Conservation (phyloP, 1,284 basidiomycete species). For the Melampsora occidentalis region DNA sequence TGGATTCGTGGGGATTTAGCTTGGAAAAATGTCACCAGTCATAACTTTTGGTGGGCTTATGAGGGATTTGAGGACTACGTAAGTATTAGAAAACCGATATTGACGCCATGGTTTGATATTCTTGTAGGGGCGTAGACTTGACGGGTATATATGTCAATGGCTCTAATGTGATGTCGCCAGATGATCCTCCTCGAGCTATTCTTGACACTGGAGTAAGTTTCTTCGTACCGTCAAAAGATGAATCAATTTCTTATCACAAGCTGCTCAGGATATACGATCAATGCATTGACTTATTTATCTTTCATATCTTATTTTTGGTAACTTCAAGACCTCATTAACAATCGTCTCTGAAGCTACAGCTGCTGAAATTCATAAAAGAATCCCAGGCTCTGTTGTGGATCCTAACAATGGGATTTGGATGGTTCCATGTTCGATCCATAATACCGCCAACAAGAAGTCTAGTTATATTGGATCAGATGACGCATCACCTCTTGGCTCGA, state of each 20-base stretch:
- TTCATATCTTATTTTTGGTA: neutral
- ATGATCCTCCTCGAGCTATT: slow-evolving; percentile 37
- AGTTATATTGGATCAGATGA: no score
- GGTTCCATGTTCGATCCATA: slow-evolving; percentile 13
- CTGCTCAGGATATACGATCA: no score
- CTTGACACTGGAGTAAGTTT: slow-evolving; percentile 39
- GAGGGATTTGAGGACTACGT: neutral
- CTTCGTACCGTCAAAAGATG: no score
- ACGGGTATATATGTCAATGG: slow-evolving; percentile 29
- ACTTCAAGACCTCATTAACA: slow-evolving; percentile 23
- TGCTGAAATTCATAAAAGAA: slow-evolving; percentile 18
- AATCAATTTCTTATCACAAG: no score
- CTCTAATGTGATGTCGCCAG: slow-evolving; percentile 15
- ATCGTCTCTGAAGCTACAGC: slow-evolving; percentile 13
- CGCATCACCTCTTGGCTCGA: neutral
- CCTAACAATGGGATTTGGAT: slow-evolving; percentile 27
- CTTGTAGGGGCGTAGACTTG: slow-evolving; percentile 24
- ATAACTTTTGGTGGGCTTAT: slow-evolving; percentile 35
- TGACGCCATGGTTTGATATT: neutral
- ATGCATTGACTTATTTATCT: neutral
- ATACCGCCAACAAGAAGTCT: no score
- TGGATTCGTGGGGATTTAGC: slow-evolving; percentile 17
- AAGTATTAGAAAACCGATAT: neutral
- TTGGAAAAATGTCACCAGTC: slow-evolving; percentile 42
- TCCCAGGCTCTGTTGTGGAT: slow-evolving; percentile 25